Conservation (phyloP, 495 filamentous ascomycete species). For the Melanomma pulvis-pyrius region DNA sequence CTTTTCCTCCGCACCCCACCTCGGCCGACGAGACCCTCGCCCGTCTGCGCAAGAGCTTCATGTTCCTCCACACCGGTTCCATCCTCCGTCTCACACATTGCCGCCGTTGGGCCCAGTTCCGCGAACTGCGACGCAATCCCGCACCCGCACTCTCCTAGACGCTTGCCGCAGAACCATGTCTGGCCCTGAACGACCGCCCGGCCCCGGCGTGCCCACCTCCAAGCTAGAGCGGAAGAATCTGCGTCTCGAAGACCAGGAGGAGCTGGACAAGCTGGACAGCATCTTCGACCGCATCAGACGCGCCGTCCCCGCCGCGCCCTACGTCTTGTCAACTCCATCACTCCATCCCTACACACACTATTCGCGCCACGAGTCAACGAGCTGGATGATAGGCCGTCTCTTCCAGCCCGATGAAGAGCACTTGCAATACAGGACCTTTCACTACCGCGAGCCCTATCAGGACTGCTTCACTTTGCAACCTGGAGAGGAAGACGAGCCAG, state of each 20-base stretch:
- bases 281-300: constrained; percentile 36
- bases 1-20: not conserved
- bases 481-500: constrained; percentile 22
- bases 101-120: not conserved
- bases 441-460: constrained; percentile 38
- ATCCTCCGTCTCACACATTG: not conserved
- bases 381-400: constrained; percentile 34
- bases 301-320: constrained; percentile 35
- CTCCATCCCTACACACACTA: constrained; percentile 29
- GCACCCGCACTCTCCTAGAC: not conserved
- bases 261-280: constrained; percentile 28
- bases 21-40: not conserved
- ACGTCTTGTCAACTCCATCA: constrained; percentile 35
- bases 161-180: constrained; percentile 25
- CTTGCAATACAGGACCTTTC: constrained; percentile 40
- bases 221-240: constrained; percentile 1
- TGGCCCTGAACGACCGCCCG: constrained; percentile 9
- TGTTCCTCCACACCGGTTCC: not conserved
- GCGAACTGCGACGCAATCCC: not conserved
- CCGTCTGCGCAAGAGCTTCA: not conserved
- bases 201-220: constrained; percentile 1
- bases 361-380: constrained; percentile 17
- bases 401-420: constrained; percentile 36
- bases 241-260: constrained; percentile 27
- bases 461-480: constrained; percentile 30